Evolutionary conservation across 78 protist species (phyloP), one percentile per base, ranked within the genome.

Genomic region (Dictyostelium firmibasis): DNA sequence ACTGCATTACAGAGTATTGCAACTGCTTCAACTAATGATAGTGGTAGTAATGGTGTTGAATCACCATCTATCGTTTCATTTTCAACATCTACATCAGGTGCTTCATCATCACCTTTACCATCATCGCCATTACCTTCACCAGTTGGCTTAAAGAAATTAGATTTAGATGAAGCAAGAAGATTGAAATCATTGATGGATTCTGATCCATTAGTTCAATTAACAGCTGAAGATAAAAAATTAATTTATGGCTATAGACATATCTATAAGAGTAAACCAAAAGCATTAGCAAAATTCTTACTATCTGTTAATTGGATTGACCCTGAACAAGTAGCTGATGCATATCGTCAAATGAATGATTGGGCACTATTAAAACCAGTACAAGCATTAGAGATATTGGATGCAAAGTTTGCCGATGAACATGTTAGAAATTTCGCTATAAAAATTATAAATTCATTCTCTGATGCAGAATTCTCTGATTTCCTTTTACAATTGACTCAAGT

Each of bases 341-440:
- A 86, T 47, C 38, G 69, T 11, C 60, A 86, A 67, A 23, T 94
- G 50, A 41, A 67, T 38, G 96, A 91, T n/a, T 82, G 91, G 93
- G 87, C 97, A 35, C n/a, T 38, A 1, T 57, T 86, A 14, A 69
- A 75, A 33, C 95, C 95, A 18, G 89, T 85, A 0, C 95, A 91
- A 43, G 85, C 94, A 25, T 84, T 95, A 7, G 96, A 97, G 93
- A 89, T 98, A 41, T 82, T 98, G 27, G 98, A 97, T 83, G 78
- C 91, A 23, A 76, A 93, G 18, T 97, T 91, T 62, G 84, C 96
- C 11, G 98, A 97, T 69, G 69, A 74, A 23, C 1, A n/a, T 18
- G 98, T 98, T 25, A 95, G 99, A 2, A 86, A 76, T 18, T 96
- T n/a, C 41, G 99, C 99, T 3, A 95, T 97, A 2, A 8, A 25